These are phyloP conservation scores for Strobilomyces dryophilus DNA, from an alignment of 768 basidiomycete species.

Conservation along the genomic window DNA sequence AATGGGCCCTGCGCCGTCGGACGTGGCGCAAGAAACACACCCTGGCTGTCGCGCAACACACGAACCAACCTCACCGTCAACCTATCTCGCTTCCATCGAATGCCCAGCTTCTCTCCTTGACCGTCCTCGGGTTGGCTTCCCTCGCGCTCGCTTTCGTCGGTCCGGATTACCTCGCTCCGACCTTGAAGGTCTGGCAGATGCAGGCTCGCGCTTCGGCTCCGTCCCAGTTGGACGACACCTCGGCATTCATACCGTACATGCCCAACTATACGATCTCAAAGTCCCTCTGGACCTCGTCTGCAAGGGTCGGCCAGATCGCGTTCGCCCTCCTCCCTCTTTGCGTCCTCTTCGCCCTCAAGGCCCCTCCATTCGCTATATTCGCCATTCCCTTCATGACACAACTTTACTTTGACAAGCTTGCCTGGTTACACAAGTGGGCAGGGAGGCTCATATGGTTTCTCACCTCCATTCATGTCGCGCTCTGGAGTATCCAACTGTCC, in stretches of 20 bases:
- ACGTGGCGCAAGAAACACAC: slow-evolving; percentile 53
- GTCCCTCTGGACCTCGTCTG: slow-evolving; percentile 69
- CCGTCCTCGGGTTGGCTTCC: slow-evolving; percentile 40
- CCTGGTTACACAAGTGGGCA: slow-evolving; percentile 66
- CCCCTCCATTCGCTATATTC: slow-evolving; percentile 67
- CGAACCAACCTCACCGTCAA: slow-evolving; percentile 36
- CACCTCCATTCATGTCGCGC: slow-evolving; percentile 52
- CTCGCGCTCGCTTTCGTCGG: slow-evolving; percentile 53
- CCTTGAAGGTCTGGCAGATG: slow-evolving; percentile 43
- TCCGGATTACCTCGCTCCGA: slow-evolving; percentile 63
- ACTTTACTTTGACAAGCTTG: slow-evolving; percentile 72
- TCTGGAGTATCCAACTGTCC: slow-evolving; percentile 68
- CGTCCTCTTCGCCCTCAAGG: slow-evolving; percentile 66
- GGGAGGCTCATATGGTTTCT: slow-evolving; percentile 68
- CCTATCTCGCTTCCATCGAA: slow-evolving; percentile 56
- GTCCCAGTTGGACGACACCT: slow-evolving; percentile 23
- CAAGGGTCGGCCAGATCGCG: slow-evolving; percentile 62
- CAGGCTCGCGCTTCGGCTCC: slow-evolving; percentile 21
- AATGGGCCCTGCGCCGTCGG: slow-evolving; percentile 53
- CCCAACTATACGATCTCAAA: slow-evolving; percentile 62
- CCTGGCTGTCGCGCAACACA: slow-evolving; percentile 31
- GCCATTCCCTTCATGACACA: slow-evolving; percentile 58
- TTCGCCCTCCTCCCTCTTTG: slow-evolving; percentile 71
- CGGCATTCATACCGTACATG: slow-evolving; percentile 35
- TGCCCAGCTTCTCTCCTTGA: slow-evolving; percentile 52